Evolutionary conservation across 2,329 filamentous ascomycete genomes (phyloP).

Genomic region (Fusarium sp.): DNA sequence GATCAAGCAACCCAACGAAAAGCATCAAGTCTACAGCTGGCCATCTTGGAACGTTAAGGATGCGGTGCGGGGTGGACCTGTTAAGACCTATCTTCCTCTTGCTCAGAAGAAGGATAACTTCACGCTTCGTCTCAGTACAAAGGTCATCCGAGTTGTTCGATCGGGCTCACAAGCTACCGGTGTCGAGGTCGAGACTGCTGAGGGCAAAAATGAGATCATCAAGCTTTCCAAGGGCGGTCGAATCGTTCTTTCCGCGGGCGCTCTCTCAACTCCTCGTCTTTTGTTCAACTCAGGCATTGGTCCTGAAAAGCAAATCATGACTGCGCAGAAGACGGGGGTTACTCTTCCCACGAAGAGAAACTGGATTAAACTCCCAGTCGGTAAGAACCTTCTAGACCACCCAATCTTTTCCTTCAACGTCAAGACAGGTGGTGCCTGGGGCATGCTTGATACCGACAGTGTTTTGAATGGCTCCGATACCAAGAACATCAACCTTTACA

Average conservation of each 20-base stretch:
- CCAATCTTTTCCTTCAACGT: constrained; percentile 56
- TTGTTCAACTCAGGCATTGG: constrained; percentile 74
- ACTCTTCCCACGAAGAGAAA: constrained; percentile 64
- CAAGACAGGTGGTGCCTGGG: constrained; percentile 41
- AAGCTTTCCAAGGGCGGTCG: constrained; percentile 73
- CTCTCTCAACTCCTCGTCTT: constrained; percentile 77
- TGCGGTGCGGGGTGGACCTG: constrained; percentile 77
- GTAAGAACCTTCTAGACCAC: constrained; percentile 70
- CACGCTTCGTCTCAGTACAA: constrained; percentile 74
- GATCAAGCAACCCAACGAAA: constrained; percentile 71
- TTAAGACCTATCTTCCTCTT: constrained; percentile 78
- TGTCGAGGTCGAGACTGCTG: constrained; percentile 70
- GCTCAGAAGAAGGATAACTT: constrained; percentile 74
- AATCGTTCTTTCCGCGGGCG: constrained; percentile 76
- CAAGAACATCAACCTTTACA: constrained; percentile 76
- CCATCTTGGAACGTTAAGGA: constrained; percentile 77
- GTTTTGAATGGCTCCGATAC: constrained; percentile 63
- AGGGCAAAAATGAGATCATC: constrained; percentile 68
- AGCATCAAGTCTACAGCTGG: constrained; percentile 76
- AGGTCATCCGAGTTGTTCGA: constrained; percentile 75
- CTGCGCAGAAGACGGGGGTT: constrained; percentile 65
- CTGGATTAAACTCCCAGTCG: constrained; percentile 72
- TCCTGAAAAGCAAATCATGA: constrained; percentile 70
- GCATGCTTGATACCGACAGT: constrained; percentile 58
- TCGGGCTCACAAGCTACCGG: constrained; percentile 73